Evolutionary conservation across 768 basidiomycete species (phyloP).

Genomic region (Rhizopogon sp.): DNA sequence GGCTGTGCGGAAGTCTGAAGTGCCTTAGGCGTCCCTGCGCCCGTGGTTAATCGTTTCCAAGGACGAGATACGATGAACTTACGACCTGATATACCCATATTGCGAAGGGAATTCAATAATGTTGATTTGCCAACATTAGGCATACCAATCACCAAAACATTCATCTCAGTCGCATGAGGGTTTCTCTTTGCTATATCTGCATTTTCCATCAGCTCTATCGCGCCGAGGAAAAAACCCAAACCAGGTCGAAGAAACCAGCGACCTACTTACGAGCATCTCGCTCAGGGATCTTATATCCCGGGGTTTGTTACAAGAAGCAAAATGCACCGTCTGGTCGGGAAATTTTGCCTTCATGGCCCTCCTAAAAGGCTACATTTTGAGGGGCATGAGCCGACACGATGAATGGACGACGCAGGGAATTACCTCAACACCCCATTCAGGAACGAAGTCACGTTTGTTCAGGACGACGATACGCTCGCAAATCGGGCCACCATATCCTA

Average conservation of each 20-base stretch:
- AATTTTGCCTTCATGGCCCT: constrained; percentile 66
- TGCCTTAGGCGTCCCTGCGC: constrained; percentile 76
- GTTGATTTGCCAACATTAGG: constrained; percentile 99
- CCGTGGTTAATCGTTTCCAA: neutral
- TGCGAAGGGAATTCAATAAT: constrained; percentile 83
- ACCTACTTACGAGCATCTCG: constrained; percentile 72
- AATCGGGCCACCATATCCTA: constrained; percentile 27
- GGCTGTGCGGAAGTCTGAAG: constrained; percentile 86
- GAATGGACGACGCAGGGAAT: constrained; percentile 6
- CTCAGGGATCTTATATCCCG: constrained; percentile 62
- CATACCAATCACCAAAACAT: constrained; percentile 95
- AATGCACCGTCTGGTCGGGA: constrained; percentile 63
- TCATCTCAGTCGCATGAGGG: constrained; percentile 70
- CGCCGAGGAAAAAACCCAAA: neutral
- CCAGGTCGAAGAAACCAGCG: constrained; percentile 3
- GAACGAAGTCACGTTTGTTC: constrained; percentile 90
- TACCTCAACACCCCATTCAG: constrained; percentile 85
- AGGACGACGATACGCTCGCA: constrained; percentile 89
- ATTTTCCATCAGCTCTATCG: neutral
- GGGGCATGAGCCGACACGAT: neutral
- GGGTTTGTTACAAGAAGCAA: constrained; percentile 66
- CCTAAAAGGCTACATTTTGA: constrained; percentile 57
- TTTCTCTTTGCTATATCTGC: constrained; percentile 66
- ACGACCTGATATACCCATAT: constrained; percentile 86
- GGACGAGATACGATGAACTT: constrained; percentile 27